These are phyloP conservation scores for Cytospora piceicola DNA, from an alignment of 2,329 filamentous ascomycete genomes.

Conservation along the genomic window DNA sequence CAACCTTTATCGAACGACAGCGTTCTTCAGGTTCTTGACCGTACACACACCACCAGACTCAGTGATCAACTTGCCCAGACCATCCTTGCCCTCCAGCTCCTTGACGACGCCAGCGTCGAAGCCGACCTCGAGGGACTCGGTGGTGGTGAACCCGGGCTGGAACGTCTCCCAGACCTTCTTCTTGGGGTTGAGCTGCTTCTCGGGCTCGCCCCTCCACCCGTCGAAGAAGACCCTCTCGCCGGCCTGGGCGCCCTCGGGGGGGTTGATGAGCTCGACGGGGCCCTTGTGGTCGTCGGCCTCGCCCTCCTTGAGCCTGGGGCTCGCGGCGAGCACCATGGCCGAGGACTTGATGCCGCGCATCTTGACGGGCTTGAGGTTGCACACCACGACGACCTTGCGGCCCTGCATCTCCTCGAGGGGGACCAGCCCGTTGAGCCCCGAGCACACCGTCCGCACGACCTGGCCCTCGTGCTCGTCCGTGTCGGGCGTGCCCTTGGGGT, in stretches of 20 bases:
- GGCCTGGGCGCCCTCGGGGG: slow-evolving; percentile 76
- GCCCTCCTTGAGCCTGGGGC: slow-evolving; percentile 79
- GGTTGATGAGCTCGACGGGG: slow-evolving; percentile 88
- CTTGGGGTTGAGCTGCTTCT: slow-evolving; percentile 95
- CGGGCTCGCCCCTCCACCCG: slow-evolving; percentile 90
- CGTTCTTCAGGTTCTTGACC: slow-evolving; percentile 79
- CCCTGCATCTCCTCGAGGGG: slow-evolving; percentile 96
- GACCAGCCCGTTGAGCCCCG: slow-evolving; percentile 89
- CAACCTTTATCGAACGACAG: slow-evolving; percentile 72
- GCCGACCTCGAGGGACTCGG: slow-evolving; percentile 75
- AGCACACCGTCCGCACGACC: slow-evolving; percentile 93
- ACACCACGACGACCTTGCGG: slow-evolving; percentile 92
- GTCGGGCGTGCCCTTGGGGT: slow-evolving; percentile 82
- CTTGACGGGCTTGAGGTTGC: slow-evolving; percentile 98
- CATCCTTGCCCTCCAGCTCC: slow-evolving; percentile 70
- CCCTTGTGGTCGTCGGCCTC: slow-evolving; percentile 84
- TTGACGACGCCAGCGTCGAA: slow-evolving; percentile 83
- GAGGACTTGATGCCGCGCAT: slow-evolving; percentile 84
- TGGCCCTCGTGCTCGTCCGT: slow-evolving; percentile 91
- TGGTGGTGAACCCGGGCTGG: slow-evolving; percentile 95
- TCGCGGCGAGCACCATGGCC: slow-evolving; percentile 94
- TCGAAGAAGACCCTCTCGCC: slow-evolving; percentile 93
- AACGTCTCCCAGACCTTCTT: slow-evolving; percentile 99
- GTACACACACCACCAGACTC: slow-evolving; percentile 79
- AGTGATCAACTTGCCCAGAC: slow-evolving; percentile 71